A percentile compares a stretch with the other conserved stretches of the same genome.
phyloP scores from a whole-genome alignment of 495 filamentous ascomycete genomes.

The Talaromyces proteolyticus region DNA sequence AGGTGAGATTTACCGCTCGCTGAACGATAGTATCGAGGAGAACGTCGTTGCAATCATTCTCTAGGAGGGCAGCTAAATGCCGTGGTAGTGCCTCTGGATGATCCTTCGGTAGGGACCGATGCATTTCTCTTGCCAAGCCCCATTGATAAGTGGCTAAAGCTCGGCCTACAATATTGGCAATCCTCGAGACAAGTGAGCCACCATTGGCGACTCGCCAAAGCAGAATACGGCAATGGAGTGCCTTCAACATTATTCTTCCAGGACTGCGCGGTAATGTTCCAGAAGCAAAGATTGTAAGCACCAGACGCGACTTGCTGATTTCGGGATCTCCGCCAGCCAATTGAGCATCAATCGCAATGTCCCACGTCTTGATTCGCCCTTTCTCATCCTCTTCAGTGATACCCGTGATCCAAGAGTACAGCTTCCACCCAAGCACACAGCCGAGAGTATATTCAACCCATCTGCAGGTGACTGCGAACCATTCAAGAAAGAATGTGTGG shows the following conservation, averaged over 20 bases:
- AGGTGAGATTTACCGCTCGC: conserved; percentile 84
- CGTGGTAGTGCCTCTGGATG: conserved; percentile 63
- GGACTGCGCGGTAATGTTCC: conserved; percentile 83
- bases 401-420: conserved; percentile 73
- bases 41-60: conserved; percentile 73
- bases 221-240: conserved; percentile 82
- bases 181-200: conserved; percentile 51
- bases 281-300: conserved; percentile 82
- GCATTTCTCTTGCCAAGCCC: conserved; percentile 67
- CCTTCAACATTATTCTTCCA: conserved; percentile 82
- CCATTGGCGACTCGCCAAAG: conserved; percentile 70
- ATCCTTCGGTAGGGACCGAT: conserved; percentile 51
- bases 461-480: conserved; percentile 73
- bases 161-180: conserved; percentile 59
- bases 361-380: conserved; percentile 87
- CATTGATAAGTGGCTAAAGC: conserved; percentile 70
- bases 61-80: conserved; percentile 66
- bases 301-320: conserved; percentile 79
- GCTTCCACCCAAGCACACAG: conserved; percentile 66
- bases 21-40: conserved; percentile 73
- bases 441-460: conserved; percentile 74
- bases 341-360: conserved; percentile 91
- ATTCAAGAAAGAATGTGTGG: conserved; percentile 78
- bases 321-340: conserved; percentile 89
- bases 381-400: conserved; percentile 80